Evolutionary conservation across 2,329 filamentous ascomycete species (phyloP), one percentile per base, ranked within the genome.

Genomic region (Ophiocordyceps australis): DNA sequence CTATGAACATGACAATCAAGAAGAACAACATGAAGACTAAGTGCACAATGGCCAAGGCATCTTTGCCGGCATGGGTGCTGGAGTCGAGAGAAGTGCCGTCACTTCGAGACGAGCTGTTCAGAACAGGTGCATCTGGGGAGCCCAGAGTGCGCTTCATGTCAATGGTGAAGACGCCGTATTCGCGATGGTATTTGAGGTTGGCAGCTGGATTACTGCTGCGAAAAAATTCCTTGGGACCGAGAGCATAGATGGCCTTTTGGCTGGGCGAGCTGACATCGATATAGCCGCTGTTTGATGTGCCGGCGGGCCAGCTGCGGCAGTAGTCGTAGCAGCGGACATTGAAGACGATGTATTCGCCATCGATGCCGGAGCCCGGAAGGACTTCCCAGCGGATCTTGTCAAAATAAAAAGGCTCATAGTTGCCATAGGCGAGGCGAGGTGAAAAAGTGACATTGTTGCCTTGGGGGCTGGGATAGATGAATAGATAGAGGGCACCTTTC

Each of bases 1-100:
- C n/a, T n/a, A n/a, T n/a, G n/a, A 70, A 59, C 24, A 73, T 35
- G 11, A 60, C 53, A 3, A 70, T 47, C 30, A 73, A 62, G 9
- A 52, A 52, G 9, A 66, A 41, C 20, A 67, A 48, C 70, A 74
- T 74, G 23, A 66, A 39, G 4, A 56, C 40, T 6, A 50, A 55
- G 25, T 69, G 59, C 4, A 52, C 43, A 5, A 53, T 50, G 1
- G 55, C 51, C 32, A 43, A 50, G 34, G 39, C 44, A 27, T 63
- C 56, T 2, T 33, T 32, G 22, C 38, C 38, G 29, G 50, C 47
- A 6, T 36, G 41, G 9, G 36, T 35, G 25, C 38, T 37, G 14
- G 38, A 45, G 22, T 47, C 34, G 23, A 50, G 42, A 25, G 32
- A 38, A 14, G 54, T 46, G 11, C 52, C 57, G 13, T 50, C 47